phyloP scores from a whole-genome alignment of 1,284 basidiomycete genomes.

The Malassezia pachydermatis region DNA sequence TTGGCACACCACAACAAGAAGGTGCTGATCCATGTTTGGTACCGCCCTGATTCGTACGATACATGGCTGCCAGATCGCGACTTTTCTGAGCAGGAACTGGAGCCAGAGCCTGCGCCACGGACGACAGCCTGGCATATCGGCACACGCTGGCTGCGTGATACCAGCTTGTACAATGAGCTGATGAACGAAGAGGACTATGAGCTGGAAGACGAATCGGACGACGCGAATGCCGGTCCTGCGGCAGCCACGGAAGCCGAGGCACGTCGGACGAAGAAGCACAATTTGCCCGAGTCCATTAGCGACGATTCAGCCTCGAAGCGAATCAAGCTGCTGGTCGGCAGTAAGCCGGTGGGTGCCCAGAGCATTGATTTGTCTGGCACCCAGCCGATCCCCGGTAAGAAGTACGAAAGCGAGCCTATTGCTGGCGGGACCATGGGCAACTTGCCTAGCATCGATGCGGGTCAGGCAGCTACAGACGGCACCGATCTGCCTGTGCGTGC shows the following conservation, averaged over 20 bases:
- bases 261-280: constrained; percentile 32
- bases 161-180: constrained; percentile 42
- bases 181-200: constrained; percentile 49
- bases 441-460: constrained; percentile 20
- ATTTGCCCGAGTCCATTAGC: constrained; percentile 40
- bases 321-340: constrained; percentile 42
- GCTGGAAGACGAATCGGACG: constrained; percentile 24
- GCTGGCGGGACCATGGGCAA: constrained; percentile 40
- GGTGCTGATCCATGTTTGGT: constrained; percentile 48
- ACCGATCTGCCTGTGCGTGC: constrained; percentile 25
- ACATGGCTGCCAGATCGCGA: constrained; percentile 46
- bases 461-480: constrained; percentile 20
- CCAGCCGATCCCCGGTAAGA: constrained; percentile 42
- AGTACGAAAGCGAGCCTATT: constrained; percentile 44
- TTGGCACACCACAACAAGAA: constrained; percentile 34
- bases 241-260: constrained; percentile 5
- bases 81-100: constrained; percentile 40
- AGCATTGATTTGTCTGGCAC: constrained; percentile 42
- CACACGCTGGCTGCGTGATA: constrained; percentile 40
- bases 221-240: not conserved
- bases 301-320: constrained; percentile 36
- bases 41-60: constrained; percentile 48
- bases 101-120: constrained; percentile 38
- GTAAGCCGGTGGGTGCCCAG: constrained; percentile 35
- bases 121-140: constrained; percentile 31